phyloP scores from a whole-genome alignment of 306 rosid genomes.

The Citrullus mucosospermus region DNA sequence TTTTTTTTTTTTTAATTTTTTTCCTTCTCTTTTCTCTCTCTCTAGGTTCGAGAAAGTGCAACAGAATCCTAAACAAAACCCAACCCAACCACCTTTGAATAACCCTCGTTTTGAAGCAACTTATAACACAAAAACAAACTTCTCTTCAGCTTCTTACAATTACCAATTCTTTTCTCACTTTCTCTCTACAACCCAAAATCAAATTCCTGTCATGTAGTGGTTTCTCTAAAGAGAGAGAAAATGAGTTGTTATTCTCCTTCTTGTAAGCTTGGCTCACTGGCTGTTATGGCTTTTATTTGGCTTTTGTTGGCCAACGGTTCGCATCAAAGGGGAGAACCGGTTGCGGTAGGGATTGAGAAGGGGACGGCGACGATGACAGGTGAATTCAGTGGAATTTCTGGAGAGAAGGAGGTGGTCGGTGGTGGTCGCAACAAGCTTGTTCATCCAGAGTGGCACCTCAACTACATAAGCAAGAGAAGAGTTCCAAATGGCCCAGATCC shows the following conservation, averaged over 20 bases:
- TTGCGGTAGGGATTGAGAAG: background rate
- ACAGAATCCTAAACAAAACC: background rate
- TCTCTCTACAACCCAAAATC: background rate
- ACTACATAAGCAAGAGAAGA: constrained; percentile 76
- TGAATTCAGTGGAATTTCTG: background rate
- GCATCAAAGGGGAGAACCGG: background rate
- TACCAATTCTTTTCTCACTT: background rate
- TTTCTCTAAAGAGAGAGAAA: background rate
- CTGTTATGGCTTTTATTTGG: background rate
- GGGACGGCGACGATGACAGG: background rate
- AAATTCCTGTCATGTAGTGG: background rate
- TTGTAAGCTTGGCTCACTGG: background rate
- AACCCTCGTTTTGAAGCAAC: background rate
- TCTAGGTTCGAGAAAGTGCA: background rate
- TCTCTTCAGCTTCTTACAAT: background rate
- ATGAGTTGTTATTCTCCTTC: background rate
- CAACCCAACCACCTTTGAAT: background rate
- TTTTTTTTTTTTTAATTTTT: background rate
- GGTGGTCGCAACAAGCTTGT: background rate
- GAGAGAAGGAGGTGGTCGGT: background rate
- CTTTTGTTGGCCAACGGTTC: background rate
- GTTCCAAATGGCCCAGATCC: constrained; percentile 98
- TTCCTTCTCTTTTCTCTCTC: background rate
- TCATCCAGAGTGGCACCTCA: constrained; percentile 44
- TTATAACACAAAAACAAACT: background rate